Conservation (phyloP, 2,329 filamentous ascomycete species). For the Microcera coccophila region DNA sequence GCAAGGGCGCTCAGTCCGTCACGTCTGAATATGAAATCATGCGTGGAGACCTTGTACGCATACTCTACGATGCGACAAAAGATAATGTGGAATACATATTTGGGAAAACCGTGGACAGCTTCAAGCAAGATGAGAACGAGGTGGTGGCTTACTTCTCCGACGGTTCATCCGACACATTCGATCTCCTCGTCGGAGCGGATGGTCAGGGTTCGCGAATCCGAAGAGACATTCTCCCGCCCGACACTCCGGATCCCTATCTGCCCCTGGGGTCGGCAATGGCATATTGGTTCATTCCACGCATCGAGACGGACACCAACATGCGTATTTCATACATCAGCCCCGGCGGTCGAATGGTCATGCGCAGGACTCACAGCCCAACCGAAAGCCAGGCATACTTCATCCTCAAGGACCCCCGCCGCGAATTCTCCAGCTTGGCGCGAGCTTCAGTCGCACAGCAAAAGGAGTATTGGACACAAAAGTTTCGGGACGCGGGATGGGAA, state of each 20-base stretch:
- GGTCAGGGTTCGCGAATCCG: slow-evolving; percentile 34
- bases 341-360: background rate
- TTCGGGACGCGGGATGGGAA: background rate
- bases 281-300: background rate
- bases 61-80: slow-evolving; percentile 37
- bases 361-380: background rate
- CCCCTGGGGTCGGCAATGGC: background rate
- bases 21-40: slow-evolving; percentile 54
- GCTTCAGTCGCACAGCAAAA: background rate
- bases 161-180: slow-evolving; percentile 40
- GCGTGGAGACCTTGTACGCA: slow-evolving; percentile 45
- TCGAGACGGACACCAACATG: background rate
- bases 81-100: background rate
- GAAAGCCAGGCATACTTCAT: background rate
- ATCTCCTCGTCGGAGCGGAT: slow-evolving; percentile 54
- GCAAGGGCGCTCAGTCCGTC: slow-evolving; percentile 31
- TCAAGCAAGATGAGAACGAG: slow-evolving; percentile 29
- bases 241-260: background rate
- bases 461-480: background rate
- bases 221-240: background rate
- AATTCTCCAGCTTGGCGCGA: background rate
- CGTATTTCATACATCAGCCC: background rate
- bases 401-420: background rate
- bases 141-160: slow-evolving; percentile 41
- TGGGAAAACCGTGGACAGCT: background rate